phyloP scores from a whole-genome alignment of 352 stramenopile species.

The Pythium plurisporium region DNA sequence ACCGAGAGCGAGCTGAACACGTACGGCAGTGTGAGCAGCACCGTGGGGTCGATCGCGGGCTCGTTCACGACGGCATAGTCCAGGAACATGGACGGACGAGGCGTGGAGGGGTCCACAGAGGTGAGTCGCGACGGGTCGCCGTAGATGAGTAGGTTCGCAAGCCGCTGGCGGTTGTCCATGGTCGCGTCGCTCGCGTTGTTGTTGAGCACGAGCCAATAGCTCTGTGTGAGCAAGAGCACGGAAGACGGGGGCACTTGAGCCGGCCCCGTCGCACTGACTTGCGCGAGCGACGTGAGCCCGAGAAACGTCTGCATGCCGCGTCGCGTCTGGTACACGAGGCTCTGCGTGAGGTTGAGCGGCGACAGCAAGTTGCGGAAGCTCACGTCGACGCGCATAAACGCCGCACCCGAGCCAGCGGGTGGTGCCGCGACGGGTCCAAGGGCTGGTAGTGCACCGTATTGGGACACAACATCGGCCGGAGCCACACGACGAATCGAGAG shows the following conservation, averaged over 20 bases:
- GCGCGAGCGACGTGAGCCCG: conserved; percentile 19
- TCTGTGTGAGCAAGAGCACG: conserved; percentile 42
- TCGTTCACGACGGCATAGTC: conserved; percentile 30
- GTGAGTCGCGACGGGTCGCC: conserved; percentile 33
- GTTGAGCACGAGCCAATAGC: conserved; percentile 29
- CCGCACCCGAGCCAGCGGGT: neutral
- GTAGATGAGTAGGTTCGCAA: conserved; percentile 42
- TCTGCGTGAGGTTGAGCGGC: conserved; percentile 28
- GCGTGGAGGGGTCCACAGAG: neutral
- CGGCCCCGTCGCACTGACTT: conserved; percentile 25
- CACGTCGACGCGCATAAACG: conserved; percentile 38
- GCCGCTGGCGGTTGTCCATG: conserved; percentile 20
- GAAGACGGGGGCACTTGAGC: conserved; percentile 21
- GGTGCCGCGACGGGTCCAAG: neutral
- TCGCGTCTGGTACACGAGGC: conserved; percentile 43
- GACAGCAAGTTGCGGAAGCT: conserved; percentile 41
- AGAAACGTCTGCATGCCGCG: conserved; percentile 41
- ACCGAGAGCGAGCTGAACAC: conserved; percentile 44
- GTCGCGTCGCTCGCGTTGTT: conserved; percentile 16
- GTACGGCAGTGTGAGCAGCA: conserved; percentile 32
- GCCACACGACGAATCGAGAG: neutral
- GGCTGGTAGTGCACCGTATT: neutral
- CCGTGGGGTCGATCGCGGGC: conserved; percentile 2
- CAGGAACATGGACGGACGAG: conserved; percentile 36
- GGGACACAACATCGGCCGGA: neutral